These are phyloP conservation scores for Bjerkandera adusta DNA, from an alignment of 1,284 basidiomycete genomes.

Conservation along the genomic window DNA sequence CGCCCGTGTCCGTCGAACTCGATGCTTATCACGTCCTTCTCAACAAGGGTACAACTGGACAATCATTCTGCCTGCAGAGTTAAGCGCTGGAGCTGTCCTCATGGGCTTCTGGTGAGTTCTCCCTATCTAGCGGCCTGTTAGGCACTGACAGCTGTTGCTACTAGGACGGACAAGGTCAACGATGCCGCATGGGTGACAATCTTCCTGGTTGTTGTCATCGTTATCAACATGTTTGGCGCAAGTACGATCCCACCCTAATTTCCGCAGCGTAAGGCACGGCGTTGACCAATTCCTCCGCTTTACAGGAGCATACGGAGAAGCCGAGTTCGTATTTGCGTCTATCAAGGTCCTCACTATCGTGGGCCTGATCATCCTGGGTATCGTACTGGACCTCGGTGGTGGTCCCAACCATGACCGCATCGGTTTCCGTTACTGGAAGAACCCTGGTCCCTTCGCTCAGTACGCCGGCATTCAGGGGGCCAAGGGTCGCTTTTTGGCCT, in stretches of 20 bases:
- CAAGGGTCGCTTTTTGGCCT: constrained; percentile 67
- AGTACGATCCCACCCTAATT: constrained; percentile 33
- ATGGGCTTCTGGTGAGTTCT: constrained; percentile 66
- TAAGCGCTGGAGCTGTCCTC: constrained; percentile 76
- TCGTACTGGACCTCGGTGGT: constrained; percentile 74
- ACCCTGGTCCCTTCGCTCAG: constrained; percentile 72
- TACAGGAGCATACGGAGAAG: constrained; percentile 64
- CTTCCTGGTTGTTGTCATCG: constrained; percentile 67
- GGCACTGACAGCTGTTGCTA: not conserved
- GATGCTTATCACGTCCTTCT: not conserved
- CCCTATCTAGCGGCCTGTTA: not conserved
- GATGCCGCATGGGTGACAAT: constrained; percentile 78
- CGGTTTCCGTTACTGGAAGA: constrained; percentile 42
- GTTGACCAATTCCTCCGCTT: too few relatives aligned
- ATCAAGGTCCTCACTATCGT: constrained; percentile 81
- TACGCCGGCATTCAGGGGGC: constrained; percentile 51
- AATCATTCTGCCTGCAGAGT: constrained; percentile 73
- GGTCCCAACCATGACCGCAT: constrained; percentile 45
- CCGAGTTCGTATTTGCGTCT: constrained; percentile 73
- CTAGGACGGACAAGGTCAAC: constrained; percentile 43
- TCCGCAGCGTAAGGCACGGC: not conserved
- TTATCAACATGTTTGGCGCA: constrained; percentile 79
- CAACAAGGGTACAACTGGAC: constrained; percentile 74
- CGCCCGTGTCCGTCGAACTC: not conserved
- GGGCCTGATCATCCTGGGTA: constrained; percentile 51